Base-by-base conservation (phyloP, 345 rosid genomes). In the Murraya koenigii region DNA sequence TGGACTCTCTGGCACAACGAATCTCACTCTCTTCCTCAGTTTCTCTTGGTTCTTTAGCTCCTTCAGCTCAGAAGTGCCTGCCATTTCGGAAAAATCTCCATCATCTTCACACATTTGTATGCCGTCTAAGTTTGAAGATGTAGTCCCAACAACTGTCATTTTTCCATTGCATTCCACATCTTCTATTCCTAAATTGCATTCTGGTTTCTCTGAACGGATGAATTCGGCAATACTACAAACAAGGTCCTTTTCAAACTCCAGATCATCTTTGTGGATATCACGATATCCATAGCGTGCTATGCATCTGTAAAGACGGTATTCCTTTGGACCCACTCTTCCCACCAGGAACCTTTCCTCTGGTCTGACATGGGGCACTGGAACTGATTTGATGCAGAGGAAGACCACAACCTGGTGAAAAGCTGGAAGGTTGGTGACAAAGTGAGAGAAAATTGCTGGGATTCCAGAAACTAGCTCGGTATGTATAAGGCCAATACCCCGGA, bases 371-470 rank as follows among this genome's bases (percentile, higher is more conserved):
- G 99, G 98, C 49, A 96, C 99, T 0, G 98, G 94, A 72, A 96
- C 99, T 1, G 98, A 94, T 82, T 96, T 96, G 58, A 96, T 79
- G 77, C 99, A 96, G 69, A 96, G 97, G 55, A 96, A 96, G 83
- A 96, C 94, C 0, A 96, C 85, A 55, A 96, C 94, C 78, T 96
- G 98, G 78, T 96, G 99, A 76, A 96, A 94, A 20, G 99, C 99
- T 1, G 99, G 99, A n/a, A 96, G 98, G 85, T 96, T 96, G 56
- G 99, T 92, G 68, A 96, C 92, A 38, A 96, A 96, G 87, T 96
- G 99, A 79, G 99, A 96, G 87, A 96, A 96, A 54, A 96, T 91
- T 3, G 97, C 97, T 0, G 99, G 99, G 78, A 96, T 89, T 68
- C 99, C 99, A 0, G 97, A 89, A 77, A 96, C 98, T 22, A 96